phyloP scores from a whole-genome alignment of 768 basidiomycete species.

The Tricholoma sp. region DNA sequence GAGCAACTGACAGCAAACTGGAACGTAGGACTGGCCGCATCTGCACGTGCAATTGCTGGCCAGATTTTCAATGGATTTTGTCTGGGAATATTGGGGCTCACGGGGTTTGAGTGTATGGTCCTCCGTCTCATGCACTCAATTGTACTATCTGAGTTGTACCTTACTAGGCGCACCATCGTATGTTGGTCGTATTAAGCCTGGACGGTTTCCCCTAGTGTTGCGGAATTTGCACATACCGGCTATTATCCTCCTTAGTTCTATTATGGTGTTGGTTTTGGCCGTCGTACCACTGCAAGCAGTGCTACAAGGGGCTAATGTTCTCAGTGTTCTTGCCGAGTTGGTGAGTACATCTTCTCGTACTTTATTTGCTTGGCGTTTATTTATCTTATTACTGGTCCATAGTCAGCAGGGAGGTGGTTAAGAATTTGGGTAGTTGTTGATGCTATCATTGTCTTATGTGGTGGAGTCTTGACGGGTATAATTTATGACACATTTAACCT shows the following conservation, averaged over 20 bases:
- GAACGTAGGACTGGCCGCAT: constrained; percentile 30
- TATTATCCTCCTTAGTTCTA: constrained; percentile 46
- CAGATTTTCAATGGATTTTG: constrained; percentile 66
- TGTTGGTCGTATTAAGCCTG: constrained; percentile 52
- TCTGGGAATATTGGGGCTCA: constrained; percentile 66
- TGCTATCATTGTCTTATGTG: constrained; percentile 66
- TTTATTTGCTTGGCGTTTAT: background rate
- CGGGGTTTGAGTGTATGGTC: constrained; percentile 60
- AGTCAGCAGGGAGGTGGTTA: constrained; percentile 60
- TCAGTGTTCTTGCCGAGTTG: constrained; percentile 56
- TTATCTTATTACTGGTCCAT: background rate
- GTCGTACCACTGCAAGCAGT: constrained; percentile 49
- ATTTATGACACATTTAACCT: background rate
- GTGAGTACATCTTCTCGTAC: constrained; percentile 23
- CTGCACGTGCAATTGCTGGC: constrained; percentile 27
- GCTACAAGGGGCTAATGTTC: constrained; percentile 49
- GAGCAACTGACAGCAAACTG: constrained; percentile 51
- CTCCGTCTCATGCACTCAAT: background rate
- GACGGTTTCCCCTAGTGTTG: constrained; percentile 52
- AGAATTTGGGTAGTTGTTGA: constrained; percentile 59
- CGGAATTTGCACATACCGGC: constrained; percentile 61
- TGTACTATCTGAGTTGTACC: background rate
- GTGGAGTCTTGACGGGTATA: constrained; percentile 63
- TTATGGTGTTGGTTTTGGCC: constrained; percentile 59
- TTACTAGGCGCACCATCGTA: constrained; percentile 56